Evolutionary conservation across 495 filamentous ascomycete species (phyloP).

Genomic region (Choiromyces venosus): DNA sequence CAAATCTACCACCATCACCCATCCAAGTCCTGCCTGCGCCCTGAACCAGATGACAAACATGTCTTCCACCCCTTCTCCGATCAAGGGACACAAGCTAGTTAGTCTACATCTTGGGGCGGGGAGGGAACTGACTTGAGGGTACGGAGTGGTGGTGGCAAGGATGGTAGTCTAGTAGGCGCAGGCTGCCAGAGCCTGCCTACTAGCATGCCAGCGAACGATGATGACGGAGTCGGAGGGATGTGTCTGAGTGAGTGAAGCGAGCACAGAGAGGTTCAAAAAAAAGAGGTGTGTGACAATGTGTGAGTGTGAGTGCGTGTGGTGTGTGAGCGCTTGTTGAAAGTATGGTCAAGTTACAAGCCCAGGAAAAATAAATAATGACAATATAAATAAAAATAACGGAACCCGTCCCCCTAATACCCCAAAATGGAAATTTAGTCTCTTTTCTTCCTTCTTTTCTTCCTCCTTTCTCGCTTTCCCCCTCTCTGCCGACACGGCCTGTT

Average conservation of each 20-base stretch:
- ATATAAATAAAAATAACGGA: neutral
- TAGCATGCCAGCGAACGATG: conserved; percentile 37
- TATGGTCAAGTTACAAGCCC: neutral
- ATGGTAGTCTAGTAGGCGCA: conserved; percentile 30
- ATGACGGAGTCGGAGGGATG: conserved; percentile 23
- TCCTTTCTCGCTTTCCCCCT: neutral
- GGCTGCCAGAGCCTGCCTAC: conserved; percentile 20
- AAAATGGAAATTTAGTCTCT: neutral
- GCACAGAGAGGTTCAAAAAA: conserved; percentile 1
- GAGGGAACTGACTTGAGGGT: conserved; percentile 12
- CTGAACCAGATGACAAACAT: conserved; percentile 39
- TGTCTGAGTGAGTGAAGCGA: conserved; percentile 19
- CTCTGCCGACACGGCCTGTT: neutral
- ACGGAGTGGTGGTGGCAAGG: conserved; percentile 3
- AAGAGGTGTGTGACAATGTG: conserved; percentile 2
- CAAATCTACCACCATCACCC: neutral
- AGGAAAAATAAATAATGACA: neutral
- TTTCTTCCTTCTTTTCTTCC: neutral
- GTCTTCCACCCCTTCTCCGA: conserved; percentile 15
- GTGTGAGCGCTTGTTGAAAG: neutral
- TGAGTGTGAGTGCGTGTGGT: neutral
- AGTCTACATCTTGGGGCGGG: conserved; percentile 25
- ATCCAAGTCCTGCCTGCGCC: conserved; percentile 23
- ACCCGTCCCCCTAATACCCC: neutral
- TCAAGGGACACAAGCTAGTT: conserved; percentile 33